phyloP scores from a whole-genome alignment of 1,284 basidiomycete species.

The Rhodotorula sp. region DNA sequence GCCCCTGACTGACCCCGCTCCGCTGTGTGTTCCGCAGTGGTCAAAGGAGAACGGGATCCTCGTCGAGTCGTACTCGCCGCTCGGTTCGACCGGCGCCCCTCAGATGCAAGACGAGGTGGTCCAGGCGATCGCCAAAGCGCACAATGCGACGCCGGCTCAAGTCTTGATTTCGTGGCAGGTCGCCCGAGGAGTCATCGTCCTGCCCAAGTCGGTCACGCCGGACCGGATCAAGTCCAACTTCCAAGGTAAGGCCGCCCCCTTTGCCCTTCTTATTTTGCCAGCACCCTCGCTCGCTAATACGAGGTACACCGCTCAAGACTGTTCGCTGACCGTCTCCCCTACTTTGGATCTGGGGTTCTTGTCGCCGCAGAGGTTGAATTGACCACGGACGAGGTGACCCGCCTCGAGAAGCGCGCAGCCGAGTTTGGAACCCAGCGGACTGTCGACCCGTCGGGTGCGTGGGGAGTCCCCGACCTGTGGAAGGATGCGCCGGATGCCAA shows the following conservation, averaged over 20 bases:
- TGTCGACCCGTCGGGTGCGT: conserved; percentile 61
- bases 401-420: conserved; percentile 61
- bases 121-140: conserved; percentile 53
- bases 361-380: conserved; percentile 56
- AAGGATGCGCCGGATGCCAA: conserved; percentile 5
- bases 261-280: too few relatives aligned
- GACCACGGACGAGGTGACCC: conserved; percentile 59
- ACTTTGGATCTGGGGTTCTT: too few relatives aligned
- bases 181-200: conserved; percentile 64
- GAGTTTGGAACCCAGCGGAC: conserved; percentile 59
- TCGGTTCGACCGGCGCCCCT: conserved; percentile 72
- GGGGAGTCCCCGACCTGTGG: conserved; percentile 54
- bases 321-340: background rate
- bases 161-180: conserved; percentile 64
- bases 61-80: conserved; percentile 77
- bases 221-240: conserved; percentile 70
- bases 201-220: conserved; percentile 74
- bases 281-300: too few relatives aligned
- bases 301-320: too few relatives aligned
- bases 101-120: conserved; percentile 55
- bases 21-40: conserved; percentile 58
- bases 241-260: conserved; percentile 45
- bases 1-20: conserved; percentile 57
- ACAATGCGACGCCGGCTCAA: conserved; percentile 61
- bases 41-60: conserved; percentile 67